Conservation (phyloP, 176 grass and related monocot species). For the maize (Zea mays) region Zm-B73-REFERENCE-NAM-5.0 NC_050096.1:271347001-271347500, state of each 20-base stretch:
- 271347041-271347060: background rate
- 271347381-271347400: too few relatives aligned
- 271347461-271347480: too few relatives aligned
- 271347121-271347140: background rate
- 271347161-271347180: background rate
- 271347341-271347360: background rate
- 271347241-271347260: background rate
- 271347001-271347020: background rate
- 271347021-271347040: background rate
- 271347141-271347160: background rate
- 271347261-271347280: background rate
- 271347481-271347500: too few relatives aligned
- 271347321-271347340: constrained; percentile 28
- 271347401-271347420: too few relatives aligned
- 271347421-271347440: too few relatives aligned
- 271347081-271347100: background rate
- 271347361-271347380: too few relatives aligned
- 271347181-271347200: background rate
- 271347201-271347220: background rate
- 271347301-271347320: background rate
- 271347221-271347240: background rate
- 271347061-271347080: background rate
- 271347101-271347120: background rate
- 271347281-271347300: constrained; percentile 1
- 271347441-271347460: too few relatives aligned